Conservation (phyloP, 176 grass and related monocot genomes). For the Metroxylon sagu region DNA sequence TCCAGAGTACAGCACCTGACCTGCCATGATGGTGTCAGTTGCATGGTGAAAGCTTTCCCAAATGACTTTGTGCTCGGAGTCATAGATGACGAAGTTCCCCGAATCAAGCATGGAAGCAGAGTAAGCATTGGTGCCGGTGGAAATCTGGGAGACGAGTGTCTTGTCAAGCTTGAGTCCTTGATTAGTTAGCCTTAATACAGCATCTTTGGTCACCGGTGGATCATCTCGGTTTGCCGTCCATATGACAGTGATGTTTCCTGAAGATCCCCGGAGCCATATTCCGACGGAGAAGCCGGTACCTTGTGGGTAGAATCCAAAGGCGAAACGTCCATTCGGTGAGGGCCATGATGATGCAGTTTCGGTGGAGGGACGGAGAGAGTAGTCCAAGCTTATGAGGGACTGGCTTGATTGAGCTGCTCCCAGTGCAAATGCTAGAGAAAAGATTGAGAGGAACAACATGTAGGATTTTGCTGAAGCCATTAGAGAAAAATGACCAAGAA, state of each 20-base stretch:
- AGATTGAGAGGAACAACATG: too few relatives aligned
- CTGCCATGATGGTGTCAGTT: slow-evolving; percentile 29
- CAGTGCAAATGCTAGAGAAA: too few relatives aligned
- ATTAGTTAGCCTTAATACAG: slow-evolving; percentile 14
- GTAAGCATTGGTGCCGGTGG: neutral
- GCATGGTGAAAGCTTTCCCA: slow-evolving; percentile 28
- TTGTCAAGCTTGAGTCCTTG: slow-evolving; percentile 16
- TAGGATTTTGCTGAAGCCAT: too few relatives aligned
- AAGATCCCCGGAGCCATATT: slow-evolving; percentile 17
- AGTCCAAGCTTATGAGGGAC: too few relatives aligned
- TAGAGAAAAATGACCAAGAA: too few relatives aligned
- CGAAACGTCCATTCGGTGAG: slow-evolving; percentile 30
- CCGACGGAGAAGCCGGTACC: slow-evolving; percentile 28
- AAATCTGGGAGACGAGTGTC: slow-evolving; percentile 6
- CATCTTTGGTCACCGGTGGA: slow-evolving; percentile 9
- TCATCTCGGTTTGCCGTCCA: slow-evolving; percentile 38
- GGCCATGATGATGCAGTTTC: slow-evolving; percentile 10
- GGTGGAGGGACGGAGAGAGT: slow-evolving; percentile 6
- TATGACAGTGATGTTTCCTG: slow-evolving; percentile 6
- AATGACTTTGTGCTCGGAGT: neutral
- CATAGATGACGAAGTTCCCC: slow-evolving; percentile 25
- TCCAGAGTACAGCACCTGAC: slow-evolving; percentile 13
- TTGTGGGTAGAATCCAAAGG: slow-evolving; percentile 34
- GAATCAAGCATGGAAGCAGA: slow-evolving; percentile 26
- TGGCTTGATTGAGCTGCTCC: too few relatives aligned